A percentile compares a stretch with the other conserved stretches of the same genome.
These are phyloP conservation scores for Phytophthora brassicae DNA, from an alignment of 352 stramenopile genomes.

Conservation along the genomic window DNA sequence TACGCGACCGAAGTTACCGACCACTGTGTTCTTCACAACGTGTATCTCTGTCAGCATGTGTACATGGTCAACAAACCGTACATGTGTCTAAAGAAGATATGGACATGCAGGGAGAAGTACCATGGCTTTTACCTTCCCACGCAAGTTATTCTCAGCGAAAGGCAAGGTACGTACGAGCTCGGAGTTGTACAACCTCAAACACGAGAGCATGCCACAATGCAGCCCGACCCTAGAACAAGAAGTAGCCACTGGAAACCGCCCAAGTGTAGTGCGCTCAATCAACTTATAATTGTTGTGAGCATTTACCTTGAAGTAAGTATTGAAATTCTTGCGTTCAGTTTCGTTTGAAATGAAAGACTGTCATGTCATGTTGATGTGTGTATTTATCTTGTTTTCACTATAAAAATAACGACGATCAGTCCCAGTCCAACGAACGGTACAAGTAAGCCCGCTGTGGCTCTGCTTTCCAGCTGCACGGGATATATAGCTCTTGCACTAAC, in stretches of 20 bases:
- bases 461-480: not conserved
- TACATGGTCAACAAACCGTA: not conserved
- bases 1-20: constrained; percentile 14
- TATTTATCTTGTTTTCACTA: constrained; percentile 1
- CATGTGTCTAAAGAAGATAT: constrained; percentile 8
- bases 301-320: not conserved
- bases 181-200: constrained; percentile 7
- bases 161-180: constrained; percentile 8
- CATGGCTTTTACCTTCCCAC: constrained; percentile 17
- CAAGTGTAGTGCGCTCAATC: not conserved
- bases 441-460: constrained; percentile 1
- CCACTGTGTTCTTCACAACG: not conserved
- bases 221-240: not conserved
- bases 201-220: not conserved
- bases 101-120: too few species aligned
- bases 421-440: not conserved
- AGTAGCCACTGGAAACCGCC: not conserved
- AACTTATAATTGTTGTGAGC: not conserved
- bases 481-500: not conserved
- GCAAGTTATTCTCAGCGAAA: constrained; percentile 7
- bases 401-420: not conserved
- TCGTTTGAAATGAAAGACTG: not conserved
- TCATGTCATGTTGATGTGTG: constrained; percentile 1
- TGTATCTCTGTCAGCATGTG: constrained; percentile 1
- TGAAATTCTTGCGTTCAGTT: not conserved